Conservation (phyloP, 1,284 basidiomycete genomes). For the Lentinus polychrous region DNA sequence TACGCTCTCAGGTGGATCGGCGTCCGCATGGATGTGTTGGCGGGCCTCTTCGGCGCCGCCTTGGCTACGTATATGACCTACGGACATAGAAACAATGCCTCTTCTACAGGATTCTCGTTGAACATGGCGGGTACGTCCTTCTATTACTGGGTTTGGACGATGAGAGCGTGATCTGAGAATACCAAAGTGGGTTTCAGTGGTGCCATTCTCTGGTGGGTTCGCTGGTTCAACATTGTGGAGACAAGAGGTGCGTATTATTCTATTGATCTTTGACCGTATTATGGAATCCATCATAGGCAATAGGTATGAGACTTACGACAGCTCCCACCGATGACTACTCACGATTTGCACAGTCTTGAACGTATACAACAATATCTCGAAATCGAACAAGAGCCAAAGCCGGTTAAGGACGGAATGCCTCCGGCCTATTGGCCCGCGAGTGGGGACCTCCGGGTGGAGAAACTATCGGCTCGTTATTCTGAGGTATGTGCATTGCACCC, state of each 20-base stretch:
- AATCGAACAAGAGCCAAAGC: constrained; percentile 65
- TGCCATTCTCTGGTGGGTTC: constrained; percentile 48
- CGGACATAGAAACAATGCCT: constrained; percentile 31
- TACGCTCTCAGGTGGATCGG: constrained; percentile 7
- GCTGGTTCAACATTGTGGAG: constrained; percentile 36
- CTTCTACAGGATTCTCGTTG: constrained; percentile 43
- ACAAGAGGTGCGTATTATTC: constrained; percentile 35
- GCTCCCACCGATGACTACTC: background rate
- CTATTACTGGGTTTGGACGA: constrained; percentile 2
- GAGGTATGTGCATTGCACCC: constrained; percentile 15
- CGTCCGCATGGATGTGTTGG: constrained; percentile 35
- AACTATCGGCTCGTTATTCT: constrained; percentile 52
- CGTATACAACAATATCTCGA: constrained; percentile 66
- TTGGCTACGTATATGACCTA: constrained; percentile 50
- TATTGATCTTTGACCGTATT: background rate
- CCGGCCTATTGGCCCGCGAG: constrained; percentile 75
- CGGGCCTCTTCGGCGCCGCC: constrained; percentile 42
- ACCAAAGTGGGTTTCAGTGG: constrained; percentile 43
- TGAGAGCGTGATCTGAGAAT: constrained; percentile 1
- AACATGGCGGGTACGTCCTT: constrained; percentile 36
- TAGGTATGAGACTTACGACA: constrained; percentile 28
- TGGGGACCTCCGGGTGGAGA: constrained; percentile 57
- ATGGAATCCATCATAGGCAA: constrained; percentile 29
- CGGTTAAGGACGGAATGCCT: constrained; percentile 34
- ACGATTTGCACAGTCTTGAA: constrained; percentile 48